Base-by-base conservation (phyloP, 805 yeast species). In the Starmera dryadoides region DNA sequence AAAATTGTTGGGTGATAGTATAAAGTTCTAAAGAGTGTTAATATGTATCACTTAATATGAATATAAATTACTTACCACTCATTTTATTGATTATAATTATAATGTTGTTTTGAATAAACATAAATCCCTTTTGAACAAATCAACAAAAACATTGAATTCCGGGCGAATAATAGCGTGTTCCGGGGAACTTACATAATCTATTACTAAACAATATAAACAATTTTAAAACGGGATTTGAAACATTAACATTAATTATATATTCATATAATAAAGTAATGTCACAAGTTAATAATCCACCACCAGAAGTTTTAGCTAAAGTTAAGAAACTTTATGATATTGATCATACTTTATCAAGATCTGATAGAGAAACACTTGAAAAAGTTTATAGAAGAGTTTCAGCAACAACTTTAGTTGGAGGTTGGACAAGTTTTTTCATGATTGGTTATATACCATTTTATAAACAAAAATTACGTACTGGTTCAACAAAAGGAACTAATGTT, bases 1-100 rank as follows among this genome's bases (percentile, higher is more conserved):
- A 79, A 60, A 77, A 80, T 42, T 73, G 75, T 50, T 76, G 80
- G 47, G 76, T 70, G 20, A 79, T 57, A 15, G 67, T 68, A 57
- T 69, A 79, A 29, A 75, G 64, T 49, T 77, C 82, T 56, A 47
- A 19, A n/a, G 14, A 15, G 18, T 22, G 40, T 33, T 25, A 33
- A 18, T 3, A 21, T 6, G 9, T 6, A 6, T 21, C 23, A 21
- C 9, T 6, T 21, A 21, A 21, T 21, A 21, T 6, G 23, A 21
- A 21, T 6, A 21, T 9, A 21, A 6, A 6, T 25, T 8, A 25
- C 28, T 4, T n/a, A 25, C 28, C 28, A 25, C 28, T 25, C 28
- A 25, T 25, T 25, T 25, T 25, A 10, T 8, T 8, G 4, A 4
- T 12, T 21, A 6, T n/a, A n/a, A n/a, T n/a, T n/a, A n/a, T n/a